These are phyloP conservation scores for Citrus unshiu DNA, from an alignment of 345 rosid species.

Conservation along the genomic window DNA sequence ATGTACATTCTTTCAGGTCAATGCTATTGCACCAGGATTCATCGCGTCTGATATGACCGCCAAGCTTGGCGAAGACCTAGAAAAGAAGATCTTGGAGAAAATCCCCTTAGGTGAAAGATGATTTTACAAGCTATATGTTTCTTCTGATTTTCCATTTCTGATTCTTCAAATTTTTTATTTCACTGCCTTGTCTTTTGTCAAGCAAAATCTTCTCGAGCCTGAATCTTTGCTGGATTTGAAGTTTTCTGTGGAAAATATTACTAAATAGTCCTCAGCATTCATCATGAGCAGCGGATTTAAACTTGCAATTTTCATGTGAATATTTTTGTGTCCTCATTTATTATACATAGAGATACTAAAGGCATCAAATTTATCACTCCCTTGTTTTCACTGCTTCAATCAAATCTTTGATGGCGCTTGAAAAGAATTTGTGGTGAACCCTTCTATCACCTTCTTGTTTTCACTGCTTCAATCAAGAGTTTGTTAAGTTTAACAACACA, in stretches of 20 bases:
- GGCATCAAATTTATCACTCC: background rate
- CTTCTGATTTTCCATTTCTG: background rate
- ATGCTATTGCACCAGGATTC: slow-evolving; percentile 92
- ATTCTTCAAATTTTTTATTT: background rate
- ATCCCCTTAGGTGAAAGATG: slow-evolving; percentile 74
- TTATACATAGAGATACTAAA: background rate
- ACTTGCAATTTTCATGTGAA: background rate
- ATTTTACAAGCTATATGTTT: background rate
- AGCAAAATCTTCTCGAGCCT: background rate
- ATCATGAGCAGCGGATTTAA: background rate
- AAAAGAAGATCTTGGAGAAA: slow-evolving; percentile 82
- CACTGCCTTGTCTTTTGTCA: background rate
- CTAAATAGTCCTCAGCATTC: background rate
- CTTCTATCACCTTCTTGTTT: background rate
- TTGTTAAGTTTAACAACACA: background rate
- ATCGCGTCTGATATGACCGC: slow-evolving; percentile 95
- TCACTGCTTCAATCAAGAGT: slow-evolving; percentile 1
- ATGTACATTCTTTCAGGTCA: slow-evolving; percentile 47
- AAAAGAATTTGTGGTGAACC: background rate
- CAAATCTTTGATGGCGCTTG: background rate
- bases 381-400: no score
- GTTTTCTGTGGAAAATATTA: background rate
- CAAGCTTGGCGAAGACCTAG: slow-evolving; percentile 84
- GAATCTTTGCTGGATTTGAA: slow-evolving; percentile 2
- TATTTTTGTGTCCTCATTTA: background rate